Conservation (phyloP, 257 asterid species). For the Rauvolfia tetraphylla region DNA sequence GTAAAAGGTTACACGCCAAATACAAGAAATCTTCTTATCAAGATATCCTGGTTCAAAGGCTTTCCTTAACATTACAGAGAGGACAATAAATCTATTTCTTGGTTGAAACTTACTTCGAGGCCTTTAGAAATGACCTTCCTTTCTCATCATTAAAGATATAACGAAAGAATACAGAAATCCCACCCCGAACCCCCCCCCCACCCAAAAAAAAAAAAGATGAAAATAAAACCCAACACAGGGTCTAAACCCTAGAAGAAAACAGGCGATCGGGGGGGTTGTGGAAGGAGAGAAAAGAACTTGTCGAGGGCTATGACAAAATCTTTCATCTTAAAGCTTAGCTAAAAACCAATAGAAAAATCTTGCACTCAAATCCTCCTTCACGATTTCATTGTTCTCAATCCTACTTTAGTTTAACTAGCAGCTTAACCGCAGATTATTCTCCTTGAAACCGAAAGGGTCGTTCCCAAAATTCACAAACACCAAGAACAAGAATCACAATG, state of each 20-base stretch:
- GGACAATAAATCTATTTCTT: background rate
- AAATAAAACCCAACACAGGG: background rate
- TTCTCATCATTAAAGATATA: background rate
- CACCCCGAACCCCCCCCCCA: too few relatives aligned
- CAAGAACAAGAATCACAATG: background rate
- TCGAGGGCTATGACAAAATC: background rate
- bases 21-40: background rate
- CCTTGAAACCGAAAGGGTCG: conserved; percentile 7
- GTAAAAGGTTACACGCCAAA: background rate
- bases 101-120: background rate
- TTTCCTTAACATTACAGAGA: background rate
- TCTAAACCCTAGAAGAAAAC: background rate
- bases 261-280: too few relatives aligned
- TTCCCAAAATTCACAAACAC: background rate
- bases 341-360: background rate
- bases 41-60: background rate
- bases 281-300: too few relatives aligned
- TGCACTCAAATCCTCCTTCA: background rate
- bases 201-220: too few relatives aligned
- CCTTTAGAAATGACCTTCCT: background rate
- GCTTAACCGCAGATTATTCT: background rate
- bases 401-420: too few relatives aligned
- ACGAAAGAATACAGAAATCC: background rate
- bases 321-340: background rate
- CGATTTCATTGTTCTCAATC: background rate